Evolutionary conservation across 805 yeast genomes (phyloP), one percentile per base, ranked within the genome.

Genomic region (Hagleromyces aurorensis): DNA sequence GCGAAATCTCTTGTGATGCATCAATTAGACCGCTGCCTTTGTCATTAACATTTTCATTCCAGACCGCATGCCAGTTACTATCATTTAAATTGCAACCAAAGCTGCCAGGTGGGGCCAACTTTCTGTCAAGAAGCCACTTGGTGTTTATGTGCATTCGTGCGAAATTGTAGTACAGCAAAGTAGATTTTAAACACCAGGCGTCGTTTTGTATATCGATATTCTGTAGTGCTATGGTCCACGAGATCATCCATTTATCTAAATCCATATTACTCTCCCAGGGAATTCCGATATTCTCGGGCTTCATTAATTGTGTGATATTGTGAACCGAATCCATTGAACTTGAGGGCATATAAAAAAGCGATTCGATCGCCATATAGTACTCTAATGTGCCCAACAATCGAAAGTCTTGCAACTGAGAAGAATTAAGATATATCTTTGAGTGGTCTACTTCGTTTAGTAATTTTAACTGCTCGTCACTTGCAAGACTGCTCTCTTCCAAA

Each of bases 231-330:
- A 78, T 81, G 0, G 86, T 75, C 86, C 86, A 78, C 13, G 78
- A 76, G 4, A 78, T 82, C 83, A 78, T 78, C 86, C 86, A 78
- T 51, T 70, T 75, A 45, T 78, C 86, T 20, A 78, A 54, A 34
- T 76, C 82, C 33, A 78, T 52, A 46, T 78, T 78, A 5, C 76
- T 67, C 40, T 69, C 71, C 47, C 80, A 77, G 0, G 84, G 84
- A 7, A 78, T 63, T 0, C 86, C 86, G 48, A 77, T 70, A 1
- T 71, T 59, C 2, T 74, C 59, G 0, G 84, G 84, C 0, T 71
- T 60, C 21, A 78, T 51, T 11, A 44, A 33, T 6, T 13, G 74
- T 48, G 32, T 69, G n/a, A n/a, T n/a, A 75, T 80, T 81, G 72
- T 0, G 78, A 75, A 38, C 69, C 7, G 40, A 37, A 16, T 33